These are phyloP conservation scores for Hygrophoropsis aurantiaca DNA, from an alignment of 768 basidiomycete species.

Conservation along the genomic window DNA sequence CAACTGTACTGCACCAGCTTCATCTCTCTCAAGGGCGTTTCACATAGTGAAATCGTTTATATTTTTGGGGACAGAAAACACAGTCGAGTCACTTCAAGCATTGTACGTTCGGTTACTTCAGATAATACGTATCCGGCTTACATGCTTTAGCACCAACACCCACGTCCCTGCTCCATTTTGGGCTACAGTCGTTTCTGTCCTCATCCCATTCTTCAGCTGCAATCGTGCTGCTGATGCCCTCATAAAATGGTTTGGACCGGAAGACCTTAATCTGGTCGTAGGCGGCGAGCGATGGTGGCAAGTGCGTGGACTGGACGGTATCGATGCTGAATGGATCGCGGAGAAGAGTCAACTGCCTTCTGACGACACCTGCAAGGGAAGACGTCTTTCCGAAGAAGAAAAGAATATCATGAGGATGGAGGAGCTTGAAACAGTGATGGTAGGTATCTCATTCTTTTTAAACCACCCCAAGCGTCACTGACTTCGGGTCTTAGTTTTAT, in stretches of 20 bases:
- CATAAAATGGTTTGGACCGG: conserved; percentile 69
- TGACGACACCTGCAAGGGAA: conserved; percentile 24
- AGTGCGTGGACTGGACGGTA: conserved; percentile 66
- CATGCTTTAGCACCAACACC: conserved; percentile 54
- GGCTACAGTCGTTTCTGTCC: conserved; percentile 58
- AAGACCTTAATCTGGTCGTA: conserved; percentile 63
- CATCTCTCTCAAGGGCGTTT: conserved; percentile 48
- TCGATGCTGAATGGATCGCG: conserved; percentile 66
- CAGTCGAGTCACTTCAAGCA: conserved; percentile 68
- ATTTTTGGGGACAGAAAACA: conserved; percentile 61
- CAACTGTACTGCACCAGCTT: neutral
- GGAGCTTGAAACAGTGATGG: conserved; percentile 56
- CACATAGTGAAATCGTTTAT: conserved; percentile 74
- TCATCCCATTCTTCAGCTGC: conserved; percentile 56
- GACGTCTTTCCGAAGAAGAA: conserved; percentile 37
- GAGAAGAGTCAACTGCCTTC: conserved; percentile 44
- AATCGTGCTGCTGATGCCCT: conserved; percentile 65
- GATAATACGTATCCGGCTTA: neutral
- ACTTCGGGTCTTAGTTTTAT: conserved; percentile 47
- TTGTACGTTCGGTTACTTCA: conserved; percentile 41
- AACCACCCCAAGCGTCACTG: neutral
- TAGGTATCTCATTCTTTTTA: conserved; percentile 17
- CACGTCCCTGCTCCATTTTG: conserved; percentile 68
- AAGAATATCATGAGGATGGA: conserved; percentile 50
- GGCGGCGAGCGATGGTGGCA: conserved; percentile 88